These are phyloP conservation scores for Sambucus nigra DNA, from an alignment of 129 eudicot species.

Conservation along the genomic window DNA sequence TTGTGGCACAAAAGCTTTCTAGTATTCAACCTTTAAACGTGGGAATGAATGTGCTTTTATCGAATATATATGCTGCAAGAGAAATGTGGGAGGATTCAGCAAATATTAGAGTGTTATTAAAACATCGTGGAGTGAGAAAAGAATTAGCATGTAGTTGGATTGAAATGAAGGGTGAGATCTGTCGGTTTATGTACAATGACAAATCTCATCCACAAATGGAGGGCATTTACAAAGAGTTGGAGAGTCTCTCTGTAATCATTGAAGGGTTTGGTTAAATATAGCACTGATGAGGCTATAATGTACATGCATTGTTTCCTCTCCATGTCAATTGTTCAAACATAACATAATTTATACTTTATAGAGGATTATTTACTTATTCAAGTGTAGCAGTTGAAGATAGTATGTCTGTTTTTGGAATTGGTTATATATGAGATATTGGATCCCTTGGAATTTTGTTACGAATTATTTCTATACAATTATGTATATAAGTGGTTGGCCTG, in stretches of 20 bases:
- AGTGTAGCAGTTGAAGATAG: no score
- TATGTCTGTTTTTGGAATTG: no score
- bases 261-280: slow-evolving; percentile 16
- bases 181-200: slow-evolving; percentile 38
- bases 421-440: no score
- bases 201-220: slow-evolving; percentile 27
- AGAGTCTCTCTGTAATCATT: slow-evolving; percentile 28
- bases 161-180: slow-evolving; percentile 41
- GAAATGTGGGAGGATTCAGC: slow-evolving; percentile 66
- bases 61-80: slow-evolving; percentile 56
- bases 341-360: not conserved
- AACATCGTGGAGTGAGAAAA: slow-evolving; percentile 31
- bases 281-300: not conserved
- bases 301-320: not conserved
- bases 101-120: slow-evolving; percentile 33
- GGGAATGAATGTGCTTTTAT: slow-evolving; percentile 47
- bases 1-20: slow-evolving; percentile 31
- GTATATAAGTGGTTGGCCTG: no score
- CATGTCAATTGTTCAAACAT: not conserved
- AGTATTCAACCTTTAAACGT: slow-evolving; percentile 14
- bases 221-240: slow-evolving; percentile 30
- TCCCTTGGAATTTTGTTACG: no score
- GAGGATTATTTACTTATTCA: no score
- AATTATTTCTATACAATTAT: no score
- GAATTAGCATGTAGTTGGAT: slow-evolving; percentile 71